Base-by-base conservation (phyloP, 2,329 filamentous ascomycete genomes). In the Microthyrium microscopicum region DNA sequence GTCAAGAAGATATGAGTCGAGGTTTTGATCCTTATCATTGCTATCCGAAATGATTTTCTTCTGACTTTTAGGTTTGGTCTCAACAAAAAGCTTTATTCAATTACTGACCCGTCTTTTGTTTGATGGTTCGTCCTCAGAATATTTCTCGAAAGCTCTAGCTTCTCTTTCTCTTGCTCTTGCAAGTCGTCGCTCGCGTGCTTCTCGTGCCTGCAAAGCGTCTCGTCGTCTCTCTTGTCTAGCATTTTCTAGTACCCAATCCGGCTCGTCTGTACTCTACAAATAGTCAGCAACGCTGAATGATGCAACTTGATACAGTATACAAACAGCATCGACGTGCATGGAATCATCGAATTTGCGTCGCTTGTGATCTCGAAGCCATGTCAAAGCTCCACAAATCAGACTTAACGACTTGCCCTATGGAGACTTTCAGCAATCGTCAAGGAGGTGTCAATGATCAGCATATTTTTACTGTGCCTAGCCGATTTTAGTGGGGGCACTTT, bases 291-390 rank as follows among this genome's bases (percentile, higher is more conserved):
- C 16, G 16, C 9, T 11, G 28, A 11, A 13, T 11, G 7, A 9
- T 29, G 16, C 17, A 42, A 21, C 45, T n/a, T n/a, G n/a, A n/a
- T n/a, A n/a, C n/a, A n/a, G n/a, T 44, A 30, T 49, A 60, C 46
- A 41, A 53, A 52, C 48, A 40, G 61, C 30, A 52, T 64, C 37
- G 47, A 54, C 37, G 51, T 62, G 37, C 62, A 66, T 29, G 46
- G 66, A 42, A 49, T 65, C 52, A 61, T 77, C 54, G 61, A 77
- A 55, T 39, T 52, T 44, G 46, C 61, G 51, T 54, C 73, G 61
- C 51, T 91, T 87, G 55, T 85, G 70, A 36, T 81, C 70, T 30
- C 85, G 75, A n/a, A 94, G 63, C 85, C 85, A 94, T 3, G 84
- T 92, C 46, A 94, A 54, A 5, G 84, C 76, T 26, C 77, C 79